Conservation (phyloP, 768 basidiomycete species). For the Cystofilobasidium bisporidii region DNA sequence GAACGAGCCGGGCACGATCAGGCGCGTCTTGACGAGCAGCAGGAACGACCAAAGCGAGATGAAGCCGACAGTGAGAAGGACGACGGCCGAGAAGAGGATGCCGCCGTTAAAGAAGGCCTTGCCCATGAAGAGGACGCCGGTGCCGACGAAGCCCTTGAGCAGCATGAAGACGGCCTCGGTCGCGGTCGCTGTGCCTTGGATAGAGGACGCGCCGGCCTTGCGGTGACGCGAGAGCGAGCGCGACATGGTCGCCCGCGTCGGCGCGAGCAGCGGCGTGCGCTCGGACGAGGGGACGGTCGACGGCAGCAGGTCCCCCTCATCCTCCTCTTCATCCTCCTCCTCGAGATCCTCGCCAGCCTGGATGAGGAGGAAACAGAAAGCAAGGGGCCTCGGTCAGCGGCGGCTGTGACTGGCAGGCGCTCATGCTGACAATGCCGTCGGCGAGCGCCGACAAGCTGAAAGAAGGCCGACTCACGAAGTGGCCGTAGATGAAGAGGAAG, state of each 20-base stretch:
- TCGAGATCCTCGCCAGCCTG: conserved; percentile 86
- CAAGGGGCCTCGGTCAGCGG: not conserved
- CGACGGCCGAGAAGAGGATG: conserved; percentile 71
- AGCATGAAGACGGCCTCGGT: conserved; percentile 28
- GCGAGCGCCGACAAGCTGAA: not conserved
- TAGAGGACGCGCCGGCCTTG: conserved; percentile 11
- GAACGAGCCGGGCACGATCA: conserved; percentile 54
- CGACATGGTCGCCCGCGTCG: conserved; percentile 9
- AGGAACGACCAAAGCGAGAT: conserved; percentile 91
- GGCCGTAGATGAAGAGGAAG: conserved; percentile 88
- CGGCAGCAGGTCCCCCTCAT: conserved; percentile 35
- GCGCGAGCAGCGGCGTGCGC: conserved; percentile 34
- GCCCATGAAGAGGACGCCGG: conserved; percentile 72
- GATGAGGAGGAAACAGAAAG: not conserved
- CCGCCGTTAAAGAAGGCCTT: conserved; percentile 96
- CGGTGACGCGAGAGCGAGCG: conserved; percentile 14
- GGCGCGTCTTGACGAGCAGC: conserved; percentile 74
- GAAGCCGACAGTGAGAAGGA: conserved; percentile 67
- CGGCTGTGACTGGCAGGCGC: too few relatives aligned
- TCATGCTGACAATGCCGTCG: too few relatives aligned
- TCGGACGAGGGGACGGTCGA: conserved; percentile 30
- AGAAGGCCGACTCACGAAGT: conserved; percentile 60
- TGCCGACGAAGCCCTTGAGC: conserved; percentile 27
- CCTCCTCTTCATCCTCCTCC: conserved; percentile 69
- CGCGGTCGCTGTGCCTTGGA: conserved; percentile 23